Evolutionary conservation across 2,329 filamentous ascomycete species (phyloP).

Genomic region (Diaporthe humulicola): DNA sequence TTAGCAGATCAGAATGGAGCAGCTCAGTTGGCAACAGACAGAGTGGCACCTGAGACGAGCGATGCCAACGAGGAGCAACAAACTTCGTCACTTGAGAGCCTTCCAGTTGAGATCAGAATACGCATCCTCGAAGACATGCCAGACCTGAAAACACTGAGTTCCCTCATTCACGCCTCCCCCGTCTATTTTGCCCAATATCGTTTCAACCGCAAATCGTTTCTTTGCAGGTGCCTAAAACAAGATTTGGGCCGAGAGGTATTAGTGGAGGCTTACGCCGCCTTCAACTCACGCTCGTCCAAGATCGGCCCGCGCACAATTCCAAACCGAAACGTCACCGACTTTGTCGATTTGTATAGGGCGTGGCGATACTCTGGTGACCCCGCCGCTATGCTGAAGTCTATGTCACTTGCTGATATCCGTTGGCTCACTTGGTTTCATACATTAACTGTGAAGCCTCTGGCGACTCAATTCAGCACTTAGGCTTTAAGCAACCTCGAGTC

Average conservation of each 20-base stretch:
- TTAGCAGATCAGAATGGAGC: not conserved
- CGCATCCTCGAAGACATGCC: constrained; percentile 2
- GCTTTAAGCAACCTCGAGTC: not conserved
- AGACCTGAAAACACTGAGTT: not conserved
- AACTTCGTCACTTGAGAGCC: not conserved
- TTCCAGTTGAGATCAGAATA: not conserved
- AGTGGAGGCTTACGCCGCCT: not conserved
- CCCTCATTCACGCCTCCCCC: constrained; percentile 3
- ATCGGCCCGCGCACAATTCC: not conserved
- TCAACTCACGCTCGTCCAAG: not conserved
- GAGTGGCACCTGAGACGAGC: not conserved
- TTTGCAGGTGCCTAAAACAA: not conserved
- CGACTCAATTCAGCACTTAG: not conserved
- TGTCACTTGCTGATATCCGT: constrained; percentile 4
- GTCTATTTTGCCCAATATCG: constrained; percentile 18
- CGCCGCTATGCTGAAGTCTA: not conserved
- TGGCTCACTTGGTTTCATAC: constrained; percentile 5
- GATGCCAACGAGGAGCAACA: not conserved
- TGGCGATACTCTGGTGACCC: not conserved
- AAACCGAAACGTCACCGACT: constrained; percentile 1
- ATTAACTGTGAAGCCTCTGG: constrained; percentile 1
- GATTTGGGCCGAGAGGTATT: not conserved
- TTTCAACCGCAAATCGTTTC: not conserved
- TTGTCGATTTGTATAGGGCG: not conserved
- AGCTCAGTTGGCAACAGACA: not conserved